Percentiles rank a stretch among this genome's conserved stretches.
Conservation (phyloP, 768 basidiomycete genomes). For the Boletus rubroflammeus region DNA sequence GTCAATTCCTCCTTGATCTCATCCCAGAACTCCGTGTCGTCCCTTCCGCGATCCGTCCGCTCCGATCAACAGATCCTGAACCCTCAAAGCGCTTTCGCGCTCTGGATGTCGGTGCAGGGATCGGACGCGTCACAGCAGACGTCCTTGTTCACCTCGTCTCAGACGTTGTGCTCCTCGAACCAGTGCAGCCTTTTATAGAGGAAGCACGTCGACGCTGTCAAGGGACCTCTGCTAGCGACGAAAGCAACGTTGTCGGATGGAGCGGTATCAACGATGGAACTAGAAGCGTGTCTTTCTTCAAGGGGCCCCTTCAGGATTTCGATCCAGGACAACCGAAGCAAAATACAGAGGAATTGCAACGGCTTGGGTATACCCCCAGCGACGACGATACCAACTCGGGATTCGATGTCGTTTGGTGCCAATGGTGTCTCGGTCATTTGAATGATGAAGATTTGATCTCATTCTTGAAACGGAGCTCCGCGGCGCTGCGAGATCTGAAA, state of each 20-base stretch:
- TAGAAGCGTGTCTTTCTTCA: slow-evolving; percentile 77
- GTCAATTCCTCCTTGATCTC: slow-evolving; percentile 80
- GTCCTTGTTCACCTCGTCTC: slow-evolving; percentile 87
- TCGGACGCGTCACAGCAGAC: slow-evolving; percentile 86
- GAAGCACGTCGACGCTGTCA: slow-evolving; percentile 53
- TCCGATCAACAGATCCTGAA: slow-evolving; percentile 23
- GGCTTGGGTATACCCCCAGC: slow-evolving; percentile 61
- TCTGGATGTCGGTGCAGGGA: slow-evolving; percentile 91
- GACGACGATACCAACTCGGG: slow-evolving; percentile 52
- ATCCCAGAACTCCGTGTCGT: slow-evolving; percentile 77
- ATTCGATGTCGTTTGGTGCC: slow-evolving; percentile 94
- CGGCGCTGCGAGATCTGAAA: slow-evolving; percentile 49
- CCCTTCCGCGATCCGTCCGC: slow-evolving; percentile 63
- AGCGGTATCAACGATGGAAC: slow-evolving; percentile 57
- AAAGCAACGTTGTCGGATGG: slow-evolving; percentile 44
- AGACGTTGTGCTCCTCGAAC: slow-evolving; percentile 88
- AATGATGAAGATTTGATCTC: slow-evolving; percentile 69
- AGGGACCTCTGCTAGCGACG: slow-evolving; percentile 34
- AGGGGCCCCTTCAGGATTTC: slow-evolving; percentile 75
- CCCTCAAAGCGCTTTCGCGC: slow-evolving; percentile 57
- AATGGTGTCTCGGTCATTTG: slow-evolving; percentile 95
- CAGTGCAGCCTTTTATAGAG: slow-evolving; percentile 71
- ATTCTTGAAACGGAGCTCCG: slow-evolving; percentile 66
- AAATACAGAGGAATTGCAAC: slow-evolving; percentile 49
- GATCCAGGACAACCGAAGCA: slow-evolving; percentile 55